Evolutionary conservation across 177 flowering plant species (phyloP).

Genomic region (Vitis hybrid): DNA sequence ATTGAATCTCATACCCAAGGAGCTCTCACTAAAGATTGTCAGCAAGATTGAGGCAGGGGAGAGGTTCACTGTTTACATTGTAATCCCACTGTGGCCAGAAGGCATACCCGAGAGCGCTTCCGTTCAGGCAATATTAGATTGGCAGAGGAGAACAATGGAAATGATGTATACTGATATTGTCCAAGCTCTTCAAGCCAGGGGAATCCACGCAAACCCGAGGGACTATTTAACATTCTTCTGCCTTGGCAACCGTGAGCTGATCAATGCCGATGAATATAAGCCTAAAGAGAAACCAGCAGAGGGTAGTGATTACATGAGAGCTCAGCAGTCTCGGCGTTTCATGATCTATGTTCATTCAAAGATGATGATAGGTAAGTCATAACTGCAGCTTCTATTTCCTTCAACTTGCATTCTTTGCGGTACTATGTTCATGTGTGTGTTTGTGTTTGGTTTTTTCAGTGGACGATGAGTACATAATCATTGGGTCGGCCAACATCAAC

Average conservation of each 20-base stretch:
- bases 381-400: background rate
- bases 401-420: no score
- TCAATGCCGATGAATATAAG: slow-evolving; percentile 29
- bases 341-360: slow-evolving; percentile 69
- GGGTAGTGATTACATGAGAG: slow-evolving; percentile 38
- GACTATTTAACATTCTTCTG: slow-evolving; percentile 70
- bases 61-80: slow-evolving; percentile 52
- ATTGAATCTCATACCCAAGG: slow-evolving; percentile 57
- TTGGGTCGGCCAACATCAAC: slow-evolving; percentile 74
- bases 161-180: slow-evolving; percentile 70
- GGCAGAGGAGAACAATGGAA: slow-evolving; percentile 76
- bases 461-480: slow-evolving; percentile 76
- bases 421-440: no score
- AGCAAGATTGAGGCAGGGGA: slow-evolving; percentile 62
- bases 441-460: slow-evolving; percentile 22
- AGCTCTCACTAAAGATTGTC: slow-evolving; percentile 58
- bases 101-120: slow-evolving; percentile 57
- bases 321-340: slow-evolving; percentile 54
- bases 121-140: slow-evolving; percentile 55
- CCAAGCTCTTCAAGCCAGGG: slow-evolving; percentile 45
- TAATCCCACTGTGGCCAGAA: slow-evolving; percentile 78
- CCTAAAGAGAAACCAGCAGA: slow-evolving; percentile 46
- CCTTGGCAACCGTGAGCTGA: slow-evolving; percentile 61
- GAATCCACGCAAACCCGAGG: slow-evolving; percentile 41
- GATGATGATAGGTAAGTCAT: slow-evolving; percentile 60